Percentiles rank a stretch among this genome's conserved stretches.
Evolutionary conservation across 495 filamentous ascomycete species (phyloP).

Genomic region (Neurospora sp.): DNA sequence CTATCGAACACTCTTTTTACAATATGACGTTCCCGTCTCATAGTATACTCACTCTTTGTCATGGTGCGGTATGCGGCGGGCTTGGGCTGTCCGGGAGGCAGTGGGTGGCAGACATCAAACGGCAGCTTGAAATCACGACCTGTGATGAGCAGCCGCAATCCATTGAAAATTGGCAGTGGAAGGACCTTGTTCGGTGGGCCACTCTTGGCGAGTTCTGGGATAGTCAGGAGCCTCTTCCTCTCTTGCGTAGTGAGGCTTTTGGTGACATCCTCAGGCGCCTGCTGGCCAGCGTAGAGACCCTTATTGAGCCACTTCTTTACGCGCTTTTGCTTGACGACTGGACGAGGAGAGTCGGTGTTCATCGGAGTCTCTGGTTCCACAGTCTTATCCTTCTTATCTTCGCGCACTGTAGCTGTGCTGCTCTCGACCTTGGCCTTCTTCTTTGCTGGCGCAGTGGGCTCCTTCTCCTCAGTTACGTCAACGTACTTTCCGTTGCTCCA

Average conservation of each 20-base stretch:
- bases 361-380: conserved; percentile 36
- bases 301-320: conserved; percentile 67
- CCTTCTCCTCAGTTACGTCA: conserved; percentile 14
- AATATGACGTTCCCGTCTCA: not conserved
- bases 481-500: conserved; percentile 48
- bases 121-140: conserved; percentile 79
- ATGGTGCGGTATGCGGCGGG: conserved; percentile 84
- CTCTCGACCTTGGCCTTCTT: conserved; percentile 35
- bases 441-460: conserved; percentile 21
- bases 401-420: not conserved
- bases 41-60: conserved; percentile 59
- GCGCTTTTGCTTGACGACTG: conserved; percentile 32
- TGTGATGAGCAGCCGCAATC: conserved; percentile 46
- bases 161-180: conserved; percentile 33
- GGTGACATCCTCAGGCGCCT: conserved; percentile 46
- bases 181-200: conserved; percentile 32
- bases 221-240: conserved; percentile 48
- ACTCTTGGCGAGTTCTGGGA: conserved; percentile 35
- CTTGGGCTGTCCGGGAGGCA: conserved; percentile 76
- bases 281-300: conserved; percentile 85
- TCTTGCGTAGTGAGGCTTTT: conserved; percentile 48
- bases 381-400: conserved; percentile 1
- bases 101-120: conserved; percentile 78
- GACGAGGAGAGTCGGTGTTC: conserved; percentile 27
- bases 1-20: not conserved